A percentile compares a stretch with the other conserved stretches of the same genome.
phyloP scores from a whole-genome alignment of 352 stramenopile genomes.

The Aphanomyces invadans region DNA sequence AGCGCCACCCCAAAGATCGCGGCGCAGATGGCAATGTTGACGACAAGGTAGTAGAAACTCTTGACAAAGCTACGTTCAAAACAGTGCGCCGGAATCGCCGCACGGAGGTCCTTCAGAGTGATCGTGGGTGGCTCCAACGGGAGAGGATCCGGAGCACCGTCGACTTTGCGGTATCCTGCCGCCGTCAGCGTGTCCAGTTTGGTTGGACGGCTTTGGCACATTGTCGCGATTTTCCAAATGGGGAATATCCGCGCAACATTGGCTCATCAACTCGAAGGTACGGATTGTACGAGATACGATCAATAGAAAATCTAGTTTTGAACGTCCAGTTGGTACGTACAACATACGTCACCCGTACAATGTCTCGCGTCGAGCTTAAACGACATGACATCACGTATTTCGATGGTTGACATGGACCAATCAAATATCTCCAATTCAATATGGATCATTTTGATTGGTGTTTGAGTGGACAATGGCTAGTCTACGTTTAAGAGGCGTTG shows the following conservation, averaged over 20 bases:
- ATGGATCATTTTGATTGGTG: not conserved
- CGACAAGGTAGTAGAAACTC: constrained; percentile 88
- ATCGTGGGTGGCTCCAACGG: constrained; percentile 79
- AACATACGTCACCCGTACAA: not conserved
- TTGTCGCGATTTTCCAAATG: constrained; percentile 16
- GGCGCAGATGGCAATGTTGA: constrained; percentile 86
- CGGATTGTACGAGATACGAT: not conserved
- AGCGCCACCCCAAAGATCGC: constrained; percentile 84
- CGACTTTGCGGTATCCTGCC: constrained; percentile 63
- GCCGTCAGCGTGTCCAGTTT: constrained; percentile 33
- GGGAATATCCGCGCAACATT: not conserved
- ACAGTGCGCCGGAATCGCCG: constrained; percentile 90
- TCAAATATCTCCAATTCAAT: not conserved
- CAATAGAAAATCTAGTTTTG: no score
- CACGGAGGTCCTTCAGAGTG: constrained; percentile 85
- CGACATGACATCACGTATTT: not conserved
- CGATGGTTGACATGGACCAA: not conserved
- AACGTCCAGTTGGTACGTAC: no score
- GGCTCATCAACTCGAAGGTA: no score
- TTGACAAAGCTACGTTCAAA: constrained; percentile 92
- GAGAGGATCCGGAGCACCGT: constrained; percentile 63
- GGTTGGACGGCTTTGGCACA: constrained; percentile 17
- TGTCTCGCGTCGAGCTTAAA: not conserved
- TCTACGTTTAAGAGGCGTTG: no score
- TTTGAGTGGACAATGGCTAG: not conserved